Conservation (phyloP, 495 filamentous ascomycete species). For the Penicillium steckii region DNA sequence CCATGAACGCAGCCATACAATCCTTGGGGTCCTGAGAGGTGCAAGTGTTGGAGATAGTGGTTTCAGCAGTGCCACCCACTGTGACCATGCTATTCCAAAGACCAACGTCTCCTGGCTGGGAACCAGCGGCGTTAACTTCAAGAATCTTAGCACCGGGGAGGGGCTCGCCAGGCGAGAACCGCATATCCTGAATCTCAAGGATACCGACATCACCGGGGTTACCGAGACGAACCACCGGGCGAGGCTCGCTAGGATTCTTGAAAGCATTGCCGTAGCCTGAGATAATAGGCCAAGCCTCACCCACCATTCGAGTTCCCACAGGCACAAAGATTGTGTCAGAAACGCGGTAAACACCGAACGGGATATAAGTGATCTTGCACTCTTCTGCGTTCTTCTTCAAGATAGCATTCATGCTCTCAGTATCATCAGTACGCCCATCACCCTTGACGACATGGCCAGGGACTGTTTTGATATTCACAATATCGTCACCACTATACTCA, state of each 20-base stretch:
- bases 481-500: constrained; percentile 34
- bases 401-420: constrained; percentile 50
- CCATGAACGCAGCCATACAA: constrained; percentile 49
- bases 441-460: constrained; percentile 32
- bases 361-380: constrained; percentile 59
- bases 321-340: constrained; percentile 58
- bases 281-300: constrained; percentile 54
- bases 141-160: constrained; percentile 51
- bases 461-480: constrained; percentile 53
- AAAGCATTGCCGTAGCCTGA: constrained; percentile 51
- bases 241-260: constrained; percentile 46
- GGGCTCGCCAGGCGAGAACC: constrained; percentile 50
- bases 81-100: constrained; percentile 57
- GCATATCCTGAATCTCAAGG: constrained; percentile 58
- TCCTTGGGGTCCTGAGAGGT: constrained; percentile 31
- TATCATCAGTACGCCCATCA: constrained; percentile 45
- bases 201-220: constrained; percentile 53
- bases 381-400: constrained; percentile 43
- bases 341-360: constrained; percentile 59
- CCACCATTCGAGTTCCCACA: constrained; percentile 51
- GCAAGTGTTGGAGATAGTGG: constrained; percentile 35
- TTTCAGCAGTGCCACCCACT: constrained; percentile 51
- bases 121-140: constrained; percentile 50
- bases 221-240: constrained; percentile 59
- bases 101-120: constrained; percentile 53